These are phyloP conservation scores for Lichtheimia corymbifera DNA, from an alignment of 371 early-diverging fungal species.

Conservation along the genomic window DNA sequence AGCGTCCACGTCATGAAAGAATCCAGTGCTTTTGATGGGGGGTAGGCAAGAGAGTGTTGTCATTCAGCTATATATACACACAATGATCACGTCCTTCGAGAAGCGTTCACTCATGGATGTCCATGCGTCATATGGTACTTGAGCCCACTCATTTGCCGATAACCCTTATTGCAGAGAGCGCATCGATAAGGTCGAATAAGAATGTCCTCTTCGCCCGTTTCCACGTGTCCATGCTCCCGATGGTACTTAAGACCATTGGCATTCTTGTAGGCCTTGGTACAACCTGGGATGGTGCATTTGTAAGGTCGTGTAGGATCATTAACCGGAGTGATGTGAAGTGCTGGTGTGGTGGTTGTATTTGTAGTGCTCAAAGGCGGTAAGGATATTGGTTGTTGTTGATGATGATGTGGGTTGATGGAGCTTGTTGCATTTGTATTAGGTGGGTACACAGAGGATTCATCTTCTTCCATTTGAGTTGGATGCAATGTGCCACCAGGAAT, in stretches of 20 bases:
- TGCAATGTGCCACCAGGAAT: not conserved
- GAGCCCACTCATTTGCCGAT: conserved; percentile 92
- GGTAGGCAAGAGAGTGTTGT: no score
- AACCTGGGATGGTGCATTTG: conserved; percentile 27
- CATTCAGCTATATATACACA: not conserved
- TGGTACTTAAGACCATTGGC: conserved; percentile 19
- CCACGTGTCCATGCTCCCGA: conserved; percentile 15
- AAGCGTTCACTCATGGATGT: no score
- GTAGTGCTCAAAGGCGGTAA: no score
- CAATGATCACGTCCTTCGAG: not conserved
- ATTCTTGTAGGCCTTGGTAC: conserved; percentile 19
- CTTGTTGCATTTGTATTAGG: not conserved
- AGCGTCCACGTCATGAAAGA: not conserved
- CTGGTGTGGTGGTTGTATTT: not conserved
- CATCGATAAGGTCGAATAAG: conserved; percentile 68
- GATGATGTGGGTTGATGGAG: not conserved
- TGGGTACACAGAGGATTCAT: not conserved
- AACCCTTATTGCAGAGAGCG: conserved; percentile 76
- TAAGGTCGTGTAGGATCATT: conserved; percentile 24
- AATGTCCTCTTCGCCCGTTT: conserved; percentile 20
- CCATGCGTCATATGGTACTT: conserved; percentile 71
- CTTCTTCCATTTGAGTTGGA: not conserved
- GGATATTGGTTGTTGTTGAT: not conserved
- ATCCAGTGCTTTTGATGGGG: no score
- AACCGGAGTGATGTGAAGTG: not conserved